A percentile compares a stretch with the other conserved stretches of the same genome.
Conservation (phyloP, 129 eudicot genomes). For the Lactuca sativa region DNA sequence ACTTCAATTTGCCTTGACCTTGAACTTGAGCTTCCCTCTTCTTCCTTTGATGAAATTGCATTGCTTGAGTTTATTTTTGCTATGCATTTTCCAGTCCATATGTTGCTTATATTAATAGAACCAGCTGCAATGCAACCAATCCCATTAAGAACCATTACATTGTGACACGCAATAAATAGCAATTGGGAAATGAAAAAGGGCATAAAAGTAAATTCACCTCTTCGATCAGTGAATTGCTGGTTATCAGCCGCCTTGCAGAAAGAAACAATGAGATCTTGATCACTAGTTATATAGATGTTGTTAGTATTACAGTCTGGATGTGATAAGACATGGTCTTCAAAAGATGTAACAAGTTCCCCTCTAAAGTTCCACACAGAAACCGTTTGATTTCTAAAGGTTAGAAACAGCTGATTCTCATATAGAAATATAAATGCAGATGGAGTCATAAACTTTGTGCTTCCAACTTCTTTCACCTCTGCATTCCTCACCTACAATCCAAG, state of each 20-base stretch:
- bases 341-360: conserved; percentile 54
- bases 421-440: conserved; percentile 49
- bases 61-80: conserved; percentile 45
- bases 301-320: conserved; percentile 51
- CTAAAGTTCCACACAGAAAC: conserved; percentile 55
- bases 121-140: conserved; percentile 30
- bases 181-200: too few relatives aligned
- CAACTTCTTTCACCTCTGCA: conserved; percentile 44
- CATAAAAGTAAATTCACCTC: conserved; percentile 11
- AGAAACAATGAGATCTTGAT: conserved; percentile 50
- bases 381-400: conserved; percentile 43
- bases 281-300: conserved; percentile 54
- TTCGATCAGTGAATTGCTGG: conserved; percentile 21
- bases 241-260: conserved; percentile 47
- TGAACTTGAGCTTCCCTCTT: conserved; percentile 20
- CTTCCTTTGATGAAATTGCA: conserved; percentile 14
- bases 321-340: conserved; percentile 47
- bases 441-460: conserved; percentile 46
- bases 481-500: conserved; percentile 35
- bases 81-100: conserved; percentile 47
- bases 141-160: too few relatives aligned
- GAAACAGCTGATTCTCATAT: conserved; percentile 43
- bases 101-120: conserved; percentile 35
- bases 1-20: conserved; percentile 13
- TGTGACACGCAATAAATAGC: not conserved